Base-by-base conservation (phyloP, 371 early-diverging fungal species). In the Mortierella sp. region DNA sequence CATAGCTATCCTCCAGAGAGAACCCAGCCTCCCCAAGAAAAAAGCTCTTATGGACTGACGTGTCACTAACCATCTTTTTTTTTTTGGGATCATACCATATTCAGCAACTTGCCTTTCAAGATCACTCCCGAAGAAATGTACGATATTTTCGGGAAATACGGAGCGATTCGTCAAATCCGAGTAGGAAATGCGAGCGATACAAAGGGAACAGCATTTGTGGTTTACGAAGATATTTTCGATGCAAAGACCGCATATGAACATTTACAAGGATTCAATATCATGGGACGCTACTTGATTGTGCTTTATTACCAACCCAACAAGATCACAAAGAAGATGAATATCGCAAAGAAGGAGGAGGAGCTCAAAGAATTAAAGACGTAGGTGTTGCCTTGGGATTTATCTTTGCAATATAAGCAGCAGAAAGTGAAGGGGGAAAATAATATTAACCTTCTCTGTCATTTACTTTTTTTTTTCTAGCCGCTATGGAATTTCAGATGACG, bases 131-230 rank as follows among this genome's bases (percentile, higher is more conserved):
- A 97, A 77, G 98, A 98, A 71, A 91, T 98, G 92, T 98, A 95
- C 82, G 97, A 97, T 77, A 89, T 98, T 61, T 98, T 98, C 92
- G 98, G 98, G 63, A 96, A 97, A 88, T 97, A 98, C 77, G 98
- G 98, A 5, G 93, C 97, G 9, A 95, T 98, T 65, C 88, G 98
- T 68, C 98, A 98, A 85, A 96, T 98, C 45, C 89, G 98, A 84
- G 84, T 96, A 67, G 98, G 99, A 11, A 95, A 89, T 65, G 92
- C 92, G 21, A 84, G 87, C 45, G 96, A 96, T 66, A 98, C 99
- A 2, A 87, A 91, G 64, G 98, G 98, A 58, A 97, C 97, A 21
- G 98, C 97, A 22, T 98, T 95, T 86, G 97, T 99, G 22, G 93
- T 97, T 45, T 98, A 97, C 75, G 97, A 98, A 71, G 98, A 98